Base-by-base conservation (phyloP, 176 grass and related monocot species). In the Aegilops longissima region DNA sequence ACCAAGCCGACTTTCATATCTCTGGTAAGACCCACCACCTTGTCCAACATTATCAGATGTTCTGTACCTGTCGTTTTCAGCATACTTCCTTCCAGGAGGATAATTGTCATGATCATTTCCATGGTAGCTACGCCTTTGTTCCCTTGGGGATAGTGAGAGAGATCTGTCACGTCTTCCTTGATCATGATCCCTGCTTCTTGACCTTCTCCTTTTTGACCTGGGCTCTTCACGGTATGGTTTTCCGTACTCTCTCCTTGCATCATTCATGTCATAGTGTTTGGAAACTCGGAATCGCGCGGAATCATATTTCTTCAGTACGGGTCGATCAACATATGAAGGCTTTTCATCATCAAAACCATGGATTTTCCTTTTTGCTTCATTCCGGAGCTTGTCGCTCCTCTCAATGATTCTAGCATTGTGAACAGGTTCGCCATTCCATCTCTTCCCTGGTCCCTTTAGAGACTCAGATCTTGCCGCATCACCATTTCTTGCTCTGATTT, bases 151-250 rank as follows among this genome's bases (percentile, higher is more conserved):
- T 51, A 62, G 85, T 80, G 93, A 93, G 36, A 91, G 16, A 77
- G 93, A 95, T 76, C 87, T 88, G 63, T 49, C 77, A 12, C 73
- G 74, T 73, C 86, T 92, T 73, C 84, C 88, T 84, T 27, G 90
- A 68, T 89, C 77, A 88, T 58, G n/a, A 39, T 92, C 93, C 61
- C 49, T 83, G 83, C 96, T 92, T 77, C 81, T 92, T 13, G 93
- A 96, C 80, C 92, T 95, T 92, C 92, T 94, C 89, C 89, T 92
- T 93, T 97, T 99, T 77, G 35, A 79, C 84, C 84, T 91, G 71
- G 72, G 85, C 65, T 93, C 94, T 79, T 88, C 83, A 35, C 77
- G 33, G 75, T 93, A 76, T 35, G 82, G 73, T 72, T 78, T 94
- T 42, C 51, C 86, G 59, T 84, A 81, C 35, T 94, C 92, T 80